A percentile compares a stretch with the other conserved stretches of the same genome.
Evolutionary conservation across 148 eudicot species (phyloP).

Genomic region (Nepenthes gracilis): DNA sequence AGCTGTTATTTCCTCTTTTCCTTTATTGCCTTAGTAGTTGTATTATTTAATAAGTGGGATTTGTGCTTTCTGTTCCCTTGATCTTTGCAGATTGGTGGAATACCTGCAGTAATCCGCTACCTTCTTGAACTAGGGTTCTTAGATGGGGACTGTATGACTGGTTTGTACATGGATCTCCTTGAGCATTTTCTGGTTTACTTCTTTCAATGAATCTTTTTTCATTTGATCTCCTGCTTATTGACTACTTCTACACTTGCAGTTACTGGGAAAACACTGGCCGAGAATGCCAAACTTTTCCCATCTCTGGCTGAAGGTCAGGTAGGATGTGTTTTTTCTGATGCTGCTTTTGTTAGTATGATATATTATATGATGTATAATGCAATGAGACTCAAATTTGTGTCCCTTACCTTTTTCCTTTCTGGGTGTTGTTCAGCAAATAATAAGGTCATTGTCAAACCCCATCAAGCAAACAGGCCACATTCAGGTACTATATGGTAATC

Average conservation of each 20-base stretch:
- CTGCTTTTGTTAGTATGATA: neutral
- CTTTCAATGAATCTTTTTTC: neutral
- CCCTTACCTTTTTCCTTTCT: conserved; percentile 2
- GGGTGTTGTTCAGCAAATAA: conserved; percentile 56
- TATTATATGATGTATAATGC: neutral
- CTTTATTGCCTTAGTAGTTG: too few relatives aligned
- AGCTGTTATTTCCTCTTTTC: too few relatives aligned
- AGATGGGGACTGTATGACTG: conserved; percentile 96
- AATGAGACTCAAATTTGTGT: neutral
- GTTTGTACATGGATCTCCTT: conserved; percentile 17
- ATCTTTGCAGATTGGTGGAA: conserved; percentile 70
- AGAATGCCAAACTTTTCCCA: conserved; percentile 85
- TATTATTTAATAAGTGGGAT: too few relatives aligned
- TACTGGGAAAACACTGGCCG: conserved; percentile 90
- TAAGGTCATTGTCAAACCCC: conserved; percentile 71
- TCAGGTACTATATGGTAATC: conserved; percentile 86
- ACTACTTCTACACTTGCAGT: conserved; percentile 26
- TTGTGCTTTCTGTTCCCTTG: too few relatives aligned
- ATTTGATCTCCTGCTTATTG: neutral
- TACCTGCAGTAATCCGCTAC: conserved; percentile 79
- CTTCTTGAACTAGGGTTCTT: conserved; percentile 72
- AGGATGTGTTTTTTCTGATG: conserved; percentile 8
- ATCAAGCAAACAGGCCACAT: conserved; percentile 93
- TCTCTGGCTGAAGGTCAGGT: conserved; percentile 94
- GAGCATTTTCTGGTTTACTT: conserved; percentile 1